These are phyloP conservation scores for Pythium monospermum DNA, from an alignment of 352 stramenopile species.

Conservation along the genomic window DNA sequence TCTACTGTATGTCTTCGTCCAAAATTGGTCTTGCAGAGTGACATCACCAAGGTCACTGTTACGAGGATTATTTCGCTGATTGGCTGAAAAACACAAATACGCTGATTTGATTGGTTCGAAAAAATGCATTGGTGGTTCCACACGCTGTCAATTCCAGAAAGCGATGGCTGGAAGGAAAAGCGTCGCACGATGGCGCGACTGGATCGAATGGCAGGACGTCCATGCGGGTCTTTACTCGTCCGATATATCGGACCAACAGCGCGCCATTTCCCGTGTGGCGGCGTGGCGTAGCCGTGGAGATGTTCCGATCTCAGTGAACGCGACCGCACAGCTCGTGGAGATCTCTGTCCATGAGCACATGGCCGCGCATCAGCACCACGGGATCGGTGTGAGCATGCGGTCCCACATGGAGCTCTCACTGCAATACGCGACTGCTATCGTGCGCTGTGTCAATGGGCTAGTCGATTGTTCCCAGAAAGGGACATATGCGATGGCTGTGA, in stretches of 20 bases:
- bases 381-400: constrained; percentile 57
- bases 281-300: constrained; percentile 65
- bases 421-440: constrained; percentile 52
- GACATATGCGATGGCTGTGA: constrained; percentile 71
- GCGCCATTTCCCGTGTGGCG: constrained; percentile 50
- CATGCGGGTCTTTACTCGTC: constrained; percentile 52
- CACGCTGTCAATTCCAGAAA: too few relatives aligned
- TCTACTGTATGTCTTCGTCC: neutral
- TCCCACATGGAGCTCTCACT: constrained; percentile 80
- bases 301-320: constrained; percentile 73
- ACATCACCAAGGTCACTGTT: neutral
- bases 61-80: constrained; percentile 1
- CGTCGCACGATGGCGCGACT: constrained; percentile 58
- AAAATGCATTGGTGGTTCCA: too few relatives aligned
- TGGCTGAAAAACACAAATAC: constrained; percentile 12
- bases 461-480: constrained; percentile 79
- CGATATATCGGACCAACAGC: constrained; percentile 42
- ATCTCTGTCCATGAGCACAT: constrained; percentile 67
- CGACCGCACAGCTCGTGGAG: constrained; percentile 72
- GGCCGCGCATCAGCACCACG: constrained; percentile 60
- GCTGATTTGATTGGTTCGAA: constrained; percentile 7
- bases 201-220: constrained; percentile 71
- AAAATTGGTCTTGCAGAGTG: neutral
- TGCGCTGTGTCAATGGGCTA: constrained; percentile 82
- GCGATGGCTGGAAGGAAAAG: constrained; percentile 49